Conservation (phyloP, 2,329 filamentous ascomycete species). For the Beauveria caledonica region DNA sequence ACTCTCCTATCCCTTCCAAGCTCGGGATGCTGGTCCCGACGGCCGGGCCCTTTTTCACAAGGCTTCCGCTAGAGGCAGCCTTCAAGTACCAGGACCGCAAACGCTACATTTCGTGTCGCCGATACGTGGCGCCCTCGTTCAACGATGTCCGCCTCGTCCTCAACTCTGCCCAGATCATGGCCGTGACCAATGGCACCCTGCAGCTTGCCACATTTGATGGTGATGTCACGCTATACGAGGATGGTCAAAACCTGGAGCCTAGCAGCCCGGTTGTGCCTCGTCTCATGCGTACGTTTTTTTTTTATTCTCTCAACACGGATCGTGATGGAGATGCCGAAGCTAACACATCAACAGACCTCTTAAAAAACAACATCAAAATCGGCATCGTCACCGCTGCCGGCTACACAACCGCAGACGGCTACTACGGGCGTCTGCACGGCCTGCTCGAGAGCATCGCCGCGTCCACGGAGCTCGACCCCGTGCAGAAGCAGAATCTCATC, state of each 20-base stretch:
- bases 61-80: slow-evolving; percentile 75
- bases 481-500: slow-evolving; percentile 70
- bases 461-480: slow-evolving; percentile 48
- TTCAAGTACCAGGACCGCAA: slow-evolving; percentile 84
- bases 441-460: slow-evolving; percentile 69
- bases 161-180: slow-evolving; percentile 92
- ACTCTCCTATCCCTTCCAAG: slow-evolving; percentile 68
- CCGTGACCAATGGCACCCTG: slow-evolving; percentile 68
- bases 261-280: slow-evolving; percentile 68
- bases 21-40: slow-evolving; percentile 85
- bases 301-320: background rate
- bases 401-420: slow-evolving; percentile 79
- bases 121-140: slow-evolving; percentile 93
- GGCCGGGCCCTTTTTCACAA: slow-evolving; percentile 90
- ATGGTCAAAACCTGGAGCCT: slow-evolving; percentile 70
- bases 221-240: slow-evolving; percentile 91
- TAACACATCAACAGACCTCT: slow-evolving; percentile 44
- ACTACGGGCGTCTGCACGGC: slow-evolving; percentile 80
- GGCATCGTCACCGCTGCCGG: slow-evolving; percentile 96
- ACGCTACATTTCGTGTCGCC: slow-evolving; percentile 78
- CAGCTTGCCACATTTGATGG: slow-evolving; percentile 94
- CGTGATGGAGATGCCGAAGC: background rate
- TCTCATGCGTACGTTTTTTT: slow-evolving; percentile 36
- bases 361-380: slow-evolving; percentile 71
- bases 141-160: slow-evolving; percentile 90